Evolutionary conservation across 1,284 basidiomycete species (phyloP).

Genomic region (Ceraceosorus guamensis): DNA sequence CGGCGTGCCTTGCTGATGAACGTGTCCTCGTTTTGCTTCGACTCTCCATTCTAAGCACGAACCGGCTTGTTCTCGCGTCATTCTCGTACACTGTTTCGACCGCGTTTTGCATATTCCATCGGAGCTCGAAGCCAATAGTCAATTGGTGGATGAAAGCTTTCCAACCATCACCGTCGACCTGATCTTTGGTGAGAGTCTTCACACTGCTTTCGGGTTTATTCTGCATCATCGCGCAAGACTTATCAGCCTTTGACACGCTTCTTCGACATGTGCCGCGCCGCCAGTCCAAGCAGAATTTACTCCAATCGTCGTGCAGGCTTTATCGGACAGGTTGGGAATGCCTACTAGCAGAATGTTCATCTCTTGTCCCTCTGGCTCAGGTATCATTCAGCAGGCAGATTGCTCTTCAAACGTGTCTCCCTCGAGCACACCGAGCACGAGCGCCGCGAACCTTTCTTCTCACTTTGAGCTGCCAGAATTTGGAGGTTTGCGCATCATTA

Average conservation of each 20-base stretch:
- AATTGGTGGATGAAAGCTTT: conserved; percentile 34
- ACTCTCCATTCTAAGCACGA: conserved; percentile 52
- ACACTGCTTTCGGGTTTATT: not conserved
- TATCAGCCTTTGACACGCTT: too few species aligned
- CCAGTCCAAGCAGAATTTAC: conserved; percentile 17
- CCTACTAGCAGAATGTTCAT: conserved; percentile 21
- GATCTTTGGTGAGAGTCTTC: conserved; percentile 20
- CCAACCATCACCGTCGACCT: conserved; percentile 34
- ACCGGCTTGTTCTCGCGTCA: conserved; percentile 58
- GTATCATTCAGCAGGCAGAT: conserved; percentile 6
- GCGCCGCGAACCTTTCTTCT: not conserved
- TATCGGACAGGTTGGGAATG: conserved; percentile 16
- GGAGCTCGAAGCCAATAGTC: conserved; percentile 46
- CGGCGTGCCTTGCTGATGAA: too few species aligned
- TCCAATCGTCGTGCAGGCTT: conserved; percentile 16
- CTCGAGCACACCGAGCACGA: conserved; percentile 4
- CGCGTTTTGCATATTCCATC: conserved; percentile 51
- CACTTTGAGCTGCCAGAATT: conserved; percentile 11
- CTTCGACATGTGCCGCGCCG: too few species aligned
- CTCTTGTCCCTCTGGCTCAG: conserved; percentile 22
- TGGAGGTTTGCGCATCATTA: conserved; percentile 24
- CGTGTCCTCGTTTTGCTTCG: too few species aligned
- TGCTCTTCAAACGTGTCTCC: not conserved
- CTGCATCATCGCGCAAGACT: not conserved
- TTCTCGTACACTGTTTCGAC: conserved; percentile 61